Conservation (phyloP, 2,329 filamentous ascomycete species). For the Penicillium sp. region DNA sequence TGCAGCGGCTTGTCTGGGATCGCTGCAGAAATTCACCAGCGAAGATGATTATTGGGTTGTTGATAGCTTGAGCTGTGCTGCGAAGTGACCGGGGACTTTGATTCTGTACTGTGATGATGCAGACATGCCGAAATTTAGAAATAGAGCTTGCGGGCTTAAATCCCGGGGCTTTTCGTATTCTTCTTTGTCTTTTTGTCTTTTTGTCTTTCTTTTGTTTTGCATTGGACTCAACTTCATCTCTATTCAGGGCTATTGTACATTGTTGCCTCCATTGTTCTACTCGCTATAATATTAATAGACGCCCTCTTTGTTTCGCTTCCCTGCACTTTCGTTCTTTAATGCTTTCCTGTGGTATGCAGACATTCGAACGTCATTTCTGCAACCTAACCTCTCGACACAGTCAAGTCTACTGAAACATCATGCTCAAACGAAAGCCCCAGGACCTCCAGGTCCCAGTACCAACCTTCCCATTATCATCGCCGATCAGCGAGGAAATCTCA, state of each 20-base stretch:
- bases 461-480: conserved; percentile 38
- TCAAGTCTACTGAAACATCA: conserved; percentile 4
- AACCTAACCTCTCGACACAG: not conserved
- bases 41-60: conserved; percentile 9
- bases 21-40: conserved; percentile 10
- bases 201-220: not conserved
- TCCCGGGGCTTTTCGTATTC: not conserved
- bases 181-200: not conserved
- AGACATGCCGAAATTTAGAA: conserved; percentile 2
- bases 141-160: conserved; percentile 9
- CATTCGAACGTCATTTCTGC: not conserved
- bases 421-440: conserved; percentile 21
- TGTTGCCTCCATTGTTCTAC: conserved; percentile 16
- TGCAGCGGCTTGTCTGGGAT: conserved; percentile 15
- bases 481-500: conserved; percentile 36
- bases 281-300: conserved; percentile 15
- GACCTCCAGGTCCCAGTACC: conserved; percentile 28
- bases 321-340: not conserved
- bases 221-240: not conserved
- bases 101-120: conserved; percentile 4
- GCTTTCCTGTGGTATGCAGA: conserved; percentile 4
- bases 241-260: not conserved
- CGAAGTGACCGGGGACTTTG: conserved; percentile 1
- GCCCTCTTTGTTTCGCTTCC: not conserved
- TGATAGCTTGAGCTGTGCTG: conserved; percentile 2